Evolutionary conservation across 2,329 filamentous ascomycete genomes (phyloP), one percentile per base, ranked within the genome.

Genomic region (Scytalidium lignicola): DNA sequence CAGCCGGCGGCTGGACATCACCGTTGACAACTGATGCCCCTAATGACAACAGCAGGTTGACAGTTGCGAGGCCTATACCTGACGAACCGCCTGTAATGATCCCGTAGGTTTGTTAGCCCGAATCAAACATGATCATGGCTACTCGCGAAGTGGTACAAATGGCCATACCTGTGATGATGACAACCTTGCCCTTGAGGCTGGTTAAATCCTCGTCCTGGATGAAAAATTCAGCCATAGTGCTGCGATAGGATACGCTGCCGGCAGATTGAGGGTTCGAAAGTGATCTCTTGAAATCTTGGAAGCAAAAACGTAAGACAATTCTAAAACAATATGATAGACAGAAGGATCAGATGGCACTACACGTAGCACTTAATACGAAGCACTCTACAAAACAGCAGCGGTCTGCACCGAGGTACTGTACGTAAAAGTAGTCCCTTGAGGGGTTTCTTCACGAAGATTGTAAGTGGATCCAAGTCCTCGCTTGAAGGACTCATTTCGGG

Each of bases 11-110:
- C 37, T 74, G 72, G 40, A 82, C 51, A 56, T 85, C 81, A 29
- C 69, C 74, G 21, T 72, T 74, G 51, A 82, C 70, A 17, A 84
- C 79, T 15, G 68, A 71, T 22, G 78, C 80, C 18, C 78, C 79
- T 1, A 74, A 62, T 1, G 70, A 65, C 7, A 83, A 66, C 13
- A 82, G 71, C 2, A 76, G 65, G 8, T 73, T 62, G 7, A 74
- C 70, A 1, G 80, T 81, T 47, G 76, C 76, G 13, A 81, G 70
- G 26, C 80, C 80, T 47, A 84, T 84, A 15, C 81, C 81, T 2
- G 78, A 80, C 0, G 76, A 78, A 49, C 76, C 76, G 44, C 80
- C 79, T 74, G 48, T 15, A 53, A 58, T 46, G 28, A 23, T 28
- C 39, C 18, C 47, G 9, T 13, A 28, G 13, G 28, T 54, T 39